Evolutionary conservation across 495 filamentous ascomycete genomes (phyloP).

Genomic region (Chaetomidium leptoderma): DNA sequence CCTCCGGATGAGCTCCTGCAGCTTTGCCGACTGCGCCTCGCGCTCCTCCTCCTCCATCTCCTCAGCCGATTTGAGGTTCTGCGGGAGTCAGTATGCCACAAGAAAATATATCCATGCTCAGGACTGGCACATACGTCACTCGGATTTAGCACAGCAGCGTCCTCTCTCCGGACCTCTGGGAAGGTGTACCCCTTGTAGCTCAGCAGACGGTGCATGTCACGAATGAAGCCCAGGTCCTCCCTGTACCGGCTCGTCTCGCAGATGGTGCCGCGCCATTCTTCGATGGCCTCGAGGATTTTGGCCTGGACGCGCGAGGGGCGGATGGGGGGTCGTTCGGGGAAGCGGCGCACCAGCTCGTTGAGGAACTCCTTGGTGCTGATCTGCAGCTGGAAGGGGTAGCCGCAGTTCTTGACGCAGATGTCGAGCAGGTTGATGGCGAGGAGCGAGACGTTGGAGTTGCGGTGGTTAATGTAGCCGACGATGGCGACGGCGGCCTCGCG

Average conservation of each 20-base stretch:
- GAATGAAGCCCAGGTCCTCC: constrained; percentile 91
- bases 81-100: constrained; percentile 10
- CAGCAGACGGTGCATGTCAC: constrained; percentile 95
- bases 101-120: neutral
- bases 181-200: constrained; percentile 97
- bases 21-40: constrained; percentile 91
- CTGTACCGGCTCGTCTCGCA: constrained; percentile 96
- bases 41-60: constrained; percentile 98
- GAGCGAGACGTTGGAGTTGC: constrained; percentile 90
- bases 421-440: constrained; percentile 90
- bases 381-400: constrained; percentile 97
- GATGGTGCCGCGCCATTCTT: constrained; percentile 97
- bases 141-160: constrained; percentile 95
- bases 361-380: constrained; percentile 98
- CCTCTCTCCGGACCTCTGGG: constrained; percentile 84
- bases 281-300: constrained; percentile 91
- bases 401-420: constrained; percentile 99
- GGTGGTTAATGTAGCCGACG: constrained; percentile 90
- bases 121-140: constrained; percentile 69
- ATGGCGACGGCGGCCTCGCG: constrained; percentile 94
- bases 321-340: constrained; percentile 87
- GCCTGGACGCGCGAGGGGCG: constrained; percentile 81
- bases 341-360: constrained; percentile 94
- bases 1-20: constrained; percentile 92
- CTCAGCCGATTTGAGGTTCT: constrained; percentile 94